Conservation (phyloP, 2,329 filamentous ascomycete species). For the Talaromyces sp. region DNA sequence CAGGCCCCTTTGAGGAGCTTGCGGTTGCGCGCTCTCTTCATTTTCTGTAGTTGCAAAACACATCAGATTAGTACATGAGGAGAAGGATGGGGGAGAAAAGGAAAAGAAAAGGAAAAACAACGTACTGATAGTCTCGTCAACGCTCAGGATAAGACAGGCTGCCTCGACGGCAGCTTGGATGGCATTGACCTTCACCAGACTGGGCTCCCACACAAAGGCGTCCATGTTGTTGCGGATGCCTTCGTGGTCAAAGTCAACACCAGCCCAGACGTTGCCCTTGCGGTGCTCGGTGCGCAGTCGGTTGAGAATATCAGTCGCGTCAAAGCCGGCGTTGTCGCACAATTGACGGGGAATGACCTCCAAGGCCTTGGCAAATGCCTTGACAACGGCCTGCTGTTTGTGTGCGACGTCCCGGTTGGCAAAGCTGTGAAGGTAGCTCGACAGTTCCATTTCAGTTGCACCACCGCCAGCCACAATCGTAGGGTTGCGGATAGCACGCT, state of each 20-base stretch:
- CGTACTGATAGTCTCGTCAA: constrained; percentile 93
- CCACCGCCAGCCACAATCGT: constrained; percentile 93
- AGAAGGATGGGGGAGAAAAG: not conserved
- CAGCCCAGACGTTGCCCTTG: constrained; percentile 87
- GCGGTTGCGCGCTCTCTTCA: constrained; percentile 81
- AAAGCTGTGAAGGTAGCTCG: constrained; percentile 83
- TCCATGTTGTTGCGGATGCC: constrained; percentile 92
- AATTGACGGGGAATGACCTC: constrained; percentile 95
- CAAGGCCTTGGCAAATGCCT: constrained; percentile 93
- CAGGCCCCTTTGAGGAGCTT: constrained; percentile 69
- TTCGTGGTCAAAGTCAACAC: constrained; percentile 90
- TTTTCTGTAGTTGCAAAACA: constrained; percentile 51
- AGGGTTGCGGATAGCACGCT: constrained; percentile 92
- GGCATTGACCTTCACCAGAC: constrained; percentile 93
- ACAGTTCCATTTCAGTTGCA: constrained; percentile 94
- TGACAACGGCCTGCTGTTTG: constrained; percentile 97
- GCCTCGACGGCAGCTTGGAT: constrained; percentile 95
- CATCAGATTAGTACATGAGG: not conserved
- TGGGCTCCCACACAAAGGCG: constrained; percentile 95
- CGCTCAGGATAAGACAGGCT: constrained; percentile 86
- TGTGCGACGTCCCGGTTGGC: constrained; percentile 87
- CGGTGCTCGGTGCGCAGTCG: constrained; percentile 92
- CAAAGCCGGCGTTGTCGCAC: constrained; percentile 97
- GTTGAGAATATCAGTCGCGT: constrained; percentile 97
- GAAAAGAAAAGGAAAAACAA: constrained; percentile 7